Evolutionary conservation across 306 rosid species (phyloP).

Genomic region (Gastrolobium villosum): DNA sequence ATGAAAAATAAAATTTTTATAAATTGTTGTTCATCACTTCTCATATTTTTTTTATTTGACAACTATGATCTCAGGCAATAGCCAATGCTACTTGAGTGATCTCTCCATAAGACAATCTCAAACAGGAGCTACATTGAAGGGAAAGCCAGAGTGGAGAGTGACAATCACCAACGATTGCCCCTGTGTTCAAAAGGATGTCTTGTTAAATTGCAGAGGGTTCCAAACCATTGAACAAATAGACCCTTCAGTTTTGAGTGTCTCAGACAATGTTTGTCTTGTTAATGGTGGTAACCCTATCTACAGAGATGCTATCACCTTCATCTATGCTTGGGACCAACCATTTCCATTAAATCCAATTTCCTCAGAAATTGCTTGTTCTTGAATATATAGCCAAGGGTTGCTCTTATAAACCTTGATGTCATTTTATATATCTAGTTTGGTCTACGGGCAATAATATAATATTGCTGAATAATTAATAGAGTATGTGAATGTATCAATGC

Average conservation of each 20-base stretch:
- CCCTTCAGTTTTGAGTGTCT: slow-evolving; percentile 41
- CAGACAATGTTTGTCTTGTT: slow-evolving; percentile 33
- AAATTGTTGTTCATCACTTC: not conserved
- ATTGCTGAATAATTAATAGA: no score
- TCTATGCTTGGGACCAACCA: slow-evolving; percentile 32
- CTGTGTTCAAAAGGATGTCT: slow-evolving; percentile 38
- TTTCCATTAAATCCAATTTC: slow-evolving; percentile 29
- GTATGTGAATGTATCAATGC: no score
- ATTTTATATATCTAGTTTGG: no score
- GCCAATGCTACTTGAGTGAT: slow-evolving; percentile 39
- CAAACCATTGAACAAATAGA: slow-evolving; percentile 40
- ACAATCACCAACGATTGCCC: slow-evolving; percentile 40
- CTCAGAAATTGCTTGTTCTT: slow-evolving; percentile 46
- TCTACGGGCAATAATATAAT: no score
- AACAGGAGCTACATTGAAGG: slow-evolving; percentile 44
- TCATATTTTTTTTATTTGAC: not conserved
- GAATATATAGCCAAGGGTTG: not conserved
- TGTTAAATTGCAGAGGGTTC: slow-evolving; percentile 48
- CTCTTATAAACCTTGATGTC: not conserved
- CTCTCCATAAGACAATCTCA: slow-evolving; percentile 30
- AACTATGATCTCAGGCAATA: slow-evolving; percentile 26
- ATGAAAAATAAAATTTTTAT: not conserved
- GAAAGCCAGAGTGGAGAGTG: slow-evolving; percentile 56
- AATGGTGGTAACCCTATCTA: slow-evolving; percentile 47
- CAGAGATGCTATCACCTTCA: not conserved